Evolutionary conservation across 2,329 filamentous ascomycete species (phyloP).

Genomic region (Venturia effusa): DNA sequence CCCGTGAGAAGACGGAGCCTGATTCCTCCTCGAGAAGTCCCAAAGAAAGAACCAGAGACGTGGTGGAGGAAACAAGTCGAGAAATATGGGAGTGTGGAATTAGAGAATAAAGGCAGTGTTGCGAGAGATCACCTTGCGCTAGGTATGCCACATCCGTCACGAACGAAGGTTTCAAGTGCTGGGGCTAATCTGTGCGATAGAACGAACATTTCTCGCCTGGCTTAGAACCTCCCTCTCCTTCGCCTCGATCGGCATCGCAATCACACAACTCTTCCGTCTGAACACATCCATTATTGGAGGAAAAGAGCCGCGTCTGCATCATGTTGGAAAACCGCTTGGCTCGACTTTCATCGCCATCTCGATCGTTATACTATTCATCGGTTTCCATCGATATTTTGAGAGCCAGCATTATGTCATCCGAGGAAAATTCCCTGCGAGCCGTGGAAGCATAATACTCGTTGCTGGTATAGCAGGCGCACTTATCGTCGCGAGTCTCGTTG

Average conservation of each 20-base stretch:
- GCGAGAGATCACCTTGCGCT: conserved; percentile 73
- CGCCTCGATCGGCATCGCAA: conserved; percentile 69
- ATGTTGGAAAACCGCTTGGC: conserved; percentile 63
- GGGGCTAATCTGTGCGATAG: conserved; percentile 30
- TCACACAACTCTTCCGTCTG: conserved; percentile 76
- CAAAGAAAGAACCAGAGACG: conserved; percentile 18
- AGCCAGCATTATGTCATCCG: conserved; percentile 68
- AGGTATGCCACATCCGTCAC: conserved; percentile 38
- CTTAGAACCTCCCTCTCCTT: conserved; percentile 72
- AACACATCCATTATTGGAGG: conserved; percentile 48
- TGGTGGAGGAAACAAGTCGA: conserved; percentile 48
- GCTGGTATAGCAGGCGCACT: conserved; percentile 50
- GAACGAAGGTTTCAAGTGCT: conserved; percentile 15
- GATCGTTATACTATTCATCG: conserved; percentile 63
- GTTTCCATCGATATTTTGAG: conserved; percentile 69
- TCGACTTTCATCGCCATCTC: conserved; percentile 67
- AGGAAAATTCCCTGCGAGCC: conserved; percentile 69
- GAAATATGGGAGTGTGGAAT: conserved; percentile 56
- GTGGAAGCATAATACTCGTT: conserved; percentile 63
- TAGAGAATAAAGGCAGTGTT: conserved; percentile 79
- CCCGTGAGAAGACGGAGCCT: neutral
- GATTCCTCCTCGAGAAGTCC: neutral
- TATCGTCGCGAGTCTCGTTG: conserved; percentile 48
- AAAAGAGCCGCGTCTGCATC: conserved; percentile 29
- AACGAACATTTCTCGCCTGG: conserved; percentile 79